Base-by-base conservation (phyloP, 2,329 filamentous ascomycete species). In the Fusarium protoensiforme region DNA sequence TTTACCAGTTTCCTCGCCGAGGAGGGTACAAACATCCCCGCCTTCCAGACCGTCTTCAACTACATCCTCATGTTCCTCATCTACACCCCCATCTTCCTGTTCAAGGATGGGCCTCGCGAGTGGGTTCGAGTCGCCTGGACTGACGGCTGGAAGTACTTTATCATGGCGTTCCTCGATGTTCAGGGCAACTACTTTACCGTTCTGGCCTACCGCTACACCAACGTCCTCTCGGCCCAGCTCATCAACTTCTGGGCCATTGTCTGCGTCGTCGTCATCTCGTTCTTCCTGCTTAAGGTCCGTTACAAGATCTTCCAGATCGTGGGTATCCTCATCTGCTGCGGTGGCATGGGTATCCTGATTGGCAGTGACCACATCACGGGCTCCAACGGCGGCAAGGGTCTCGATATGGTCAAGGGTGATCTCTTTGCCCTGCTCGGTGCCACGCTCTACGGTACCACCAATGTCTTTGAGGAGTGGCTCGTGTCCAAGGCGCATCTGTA, bases 211-310 rank as follows among this genome's bases (percentile, higher is more conserved):
- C 89, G 93, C 68, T 91, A 97, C 86, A 98, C 96, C 63, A 98
- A 95, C 78, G 92, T 98, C 77, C 88, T 98, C 57, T 96, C 93
- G 22, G 95, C 95, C 18, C 95, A 98, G 87, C 89, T 99, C 61
- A 94, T 99, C 85, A 98, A 98, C 87, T 98, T 98, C 85, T 98
- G 96, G 96, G 94, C 95, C 77, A 98, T 99, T 75, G 94, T 97
- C 59, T 92, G 96, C 71, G 96, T 99, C 24, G 94, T 98, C 22
- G 80, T 93, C 69, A 85, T 98, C 74, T 98, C 94, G 31, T 95
- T 97, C 84, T 75, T 92, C 72, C 87, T 98, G 77, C 90, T 99
- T 66, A 89, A 88, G 75, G 96, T 99, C 51, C 93, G 96, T 78
- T 99, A 99, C 88, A 94, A 95, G 84, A 86, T 90, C 80, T 91